phyloP scores from a whole-genome alignment of 1,284 basidiomycete species.

The Moesziomyces parantarcticus region DNA sequence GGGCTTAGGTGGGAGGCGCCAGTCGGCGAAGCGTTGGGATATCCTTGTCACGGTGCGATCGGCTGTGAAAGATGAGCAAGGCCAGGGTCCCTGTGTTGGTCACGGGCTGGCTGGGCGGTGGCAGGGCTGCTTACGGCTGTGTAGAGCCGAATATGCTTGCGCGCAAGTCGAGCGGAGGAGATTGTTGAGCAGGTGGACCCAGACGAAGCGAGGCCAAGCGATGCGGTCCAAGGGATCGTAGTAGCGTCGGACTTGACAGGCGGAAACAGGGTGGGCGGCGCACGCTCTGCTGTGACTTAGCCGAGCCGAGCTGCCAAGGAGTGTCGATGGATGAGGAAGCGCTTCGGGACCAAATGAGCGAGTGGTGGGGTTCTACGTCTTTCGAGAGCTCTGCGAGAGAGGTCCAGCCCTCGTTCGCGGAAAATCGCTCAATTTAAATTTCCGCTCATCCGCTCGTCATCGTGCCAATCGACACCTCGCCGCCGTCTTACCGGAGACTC shows the following conservation, averaged over 20 bases:
- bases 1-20: neutral
- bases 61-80: neutral
- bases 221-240: neutral
- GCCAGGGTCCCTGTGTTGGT: neutral
- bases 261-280: neutral
- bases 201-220: neutral
- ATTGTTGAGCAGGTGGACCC: too few species aligned
- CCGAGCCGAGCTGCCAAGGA: neutral
- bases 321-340: neutral
- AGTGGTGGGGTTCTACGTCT: neutral
- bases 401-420: neutral
- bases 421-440: neutral
- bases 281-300: neutral
- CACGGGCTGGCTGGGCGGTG: neutral
- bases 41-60: neutral
- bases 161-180: neutral
- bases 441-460: neutral
- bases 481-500: neutral
- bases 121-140: neutral
- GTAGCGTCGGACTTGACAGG: neutral
- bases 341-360: neutral
- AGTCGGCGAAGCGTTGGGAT: too few species aligned
- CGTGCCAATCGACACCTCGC: neutral
- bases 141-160: neutral
- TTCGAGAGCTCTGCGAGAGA: too few species aligned